Evolutionary conservation across 1,284 basidiomycete species (phyloP).

Genomic region (Sanguinoderma infundibulare): DNA sequence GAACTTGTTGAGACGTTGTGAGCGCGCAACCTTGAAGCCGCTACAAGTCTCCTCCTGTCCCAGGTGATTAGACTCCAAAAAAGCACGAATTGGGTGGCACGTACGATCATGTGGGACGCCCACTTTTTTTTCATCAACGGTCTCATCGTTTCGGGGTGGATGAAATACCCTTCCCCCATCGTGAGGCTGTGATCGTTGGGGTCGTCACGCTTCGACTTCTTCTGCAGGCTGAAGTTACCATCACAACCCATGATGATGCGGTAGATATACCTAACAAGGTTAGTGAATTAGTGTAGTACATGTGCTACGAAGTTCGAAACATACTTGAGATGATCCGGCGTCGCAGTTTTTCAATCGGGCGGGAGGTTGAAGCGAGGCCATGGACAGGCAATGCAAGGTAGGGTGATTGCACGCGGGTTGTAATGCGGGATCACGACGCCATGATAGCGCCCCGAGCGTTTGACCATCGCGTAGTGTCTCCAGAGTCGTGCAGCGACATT

Average conservation of each 20-base stretch:
- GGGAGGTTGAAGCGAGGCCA: neutral
- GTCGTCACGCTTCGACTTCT: constrained; percentile 7
- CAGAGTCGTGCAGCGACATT: neutral
- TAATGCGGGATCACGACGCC: neutral
- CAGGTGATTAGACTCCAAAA: too few species aligned
- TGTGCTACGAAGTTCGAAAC: too few species aligned
- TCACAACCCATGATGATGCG: neutral
- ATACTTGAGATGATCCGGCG: neutral
- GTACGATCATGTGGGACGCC: neutral
- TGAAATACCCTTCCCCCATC: neutral
- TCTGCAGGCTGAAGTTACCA: constrained; percentile 5
- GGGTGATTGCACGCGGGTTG: neutral
- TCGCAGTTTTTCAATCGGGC: neutral
- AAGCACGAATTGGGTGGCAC: neutral
- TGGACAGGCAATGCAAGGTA: neutral
- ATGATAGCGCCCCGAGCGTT: neutral
- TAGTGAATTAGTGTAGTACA: too few species aligned
- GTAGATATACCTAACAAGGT: constrained; percentile 2
- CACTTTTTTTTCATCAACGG: neutral
- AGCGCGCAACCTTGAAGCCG: neutral
- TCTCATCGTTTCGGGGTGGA: neutral
- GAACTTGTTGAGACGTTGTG: neutral
- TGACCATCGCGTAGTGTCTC: neutral
- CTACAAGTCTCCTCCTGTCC: too few species aligned
- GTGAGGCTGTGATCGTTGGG: neutral